These are phyloP conservation scores for Penicillium sclerotigenum DNA, from an alignment of 2,329 filamentous ascomycete species.

Conservation along the genomic window DNA sequence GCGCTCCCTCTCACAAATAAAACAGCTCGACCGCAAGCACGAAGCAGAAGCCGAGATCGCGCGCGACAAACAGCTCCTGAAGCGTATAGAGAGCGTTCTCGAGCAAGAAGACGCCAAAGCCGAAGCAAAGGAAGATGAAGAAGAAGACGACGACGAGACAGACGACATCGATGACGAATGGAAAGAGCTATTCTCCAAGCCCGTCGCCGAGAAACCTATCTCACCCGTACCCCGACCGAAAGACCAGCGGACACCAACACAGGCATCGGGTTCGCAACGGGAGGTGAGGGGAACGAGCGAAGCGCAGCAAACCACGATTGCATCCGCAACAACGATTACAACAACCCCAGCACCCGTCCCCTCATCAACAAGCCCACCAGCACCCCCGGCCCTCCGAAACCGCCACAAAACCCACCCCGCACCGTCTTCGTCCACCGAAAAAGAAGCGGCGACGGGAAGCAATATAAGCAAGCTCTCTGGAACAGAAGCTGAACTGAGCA, in stretches of 20 bases:
- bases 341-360: not conserved
- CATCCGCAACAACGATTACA: slow-evolving; percentile 11
- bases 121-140: slow-evolving; percentile 8
- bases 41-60: slow-evolving; percentile 41
- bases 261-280: not conserved
- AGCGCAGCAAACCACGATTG: not conserved
- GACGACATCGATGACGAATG: slow-evolving; percentile 22
- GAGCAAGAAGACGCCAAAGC: slow-evolving; percentile 32
- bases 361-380: not conserved
- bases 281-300: not conserved
- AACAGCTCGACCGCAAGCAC: slow-evolving; percentile 39
- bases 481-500: slow-evolving; percentile 69
- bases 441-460: slow-evolving; percentile 13
- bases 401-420: slow-evolving; percentile 15
- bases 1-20: slow-evolving; percentile 39
- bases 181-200: slow-evolving; percentile 30
- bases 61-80: slow-evolving; percentile 37
- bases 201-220: slow-evolving; percentile 13
- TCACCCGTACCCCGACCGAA: not conserved
- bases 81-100: slow-evolving; percentile 32
- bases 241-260: not conserved
- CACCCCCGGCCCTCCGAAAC: slow-evolving; percentile 27
- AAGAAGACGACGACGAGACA: slow-evolving; percentile 17
- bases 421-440: slow-evolving; percentile 9
- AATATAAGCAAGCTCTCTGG: slow-evolving; percentile 34